These are phyloP conservation scores for Podaxis rugospora DNA, from an alignment of 768 basidiomycete species.

Conservation along the genomic window DNA sequence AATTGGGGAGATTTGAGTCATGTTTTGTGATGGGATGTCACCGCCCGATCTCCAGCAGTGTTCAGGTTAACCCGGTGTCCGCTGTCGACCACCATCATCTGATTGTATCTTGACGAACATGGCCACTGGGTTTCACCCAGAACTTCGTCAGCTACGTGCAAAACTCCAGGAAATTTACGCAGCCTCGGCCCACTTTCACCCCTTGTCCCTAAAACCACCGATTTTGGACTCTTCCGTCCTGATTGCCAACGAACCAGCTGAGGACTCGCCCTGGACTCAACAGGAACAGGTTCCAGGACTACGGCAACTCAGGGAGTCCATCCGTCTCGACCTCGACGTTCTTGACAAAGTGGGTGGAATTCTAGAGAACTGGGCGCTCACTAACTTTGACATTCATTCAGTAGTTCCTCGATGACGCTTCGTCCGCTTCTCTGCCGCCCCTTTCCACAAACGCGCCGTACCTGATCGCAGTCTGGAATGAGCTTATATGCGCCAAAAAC, in stretches of 20 bases:
- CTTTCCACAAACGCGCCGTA: slow-evolving; percentile 79
- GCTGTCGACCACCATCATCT: background rate
- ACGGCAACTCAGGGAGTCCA: slow-evolving; percentile 40
- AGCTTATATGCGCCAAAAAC: slow-evolving; percentile 55
- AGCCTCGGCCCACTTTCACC: slow-evolving; percentile 34
- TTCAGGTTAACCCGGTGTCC: background rate
- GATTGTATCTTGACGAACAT: background rate
- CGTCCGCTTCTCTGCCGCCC: slow-evolving; percentile 39
- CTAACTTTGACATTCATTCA: slow-evolving; percentile 23
- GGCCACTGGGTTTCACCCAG: slow-evolving; percentile 21
- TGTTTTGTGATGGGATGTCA: background rate
- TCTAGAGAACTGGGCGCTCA: slow-evolving; percentile 1
- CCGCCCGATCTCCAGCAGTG: background rate
- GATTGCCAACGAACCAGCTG: slow-evolving; percentile 23
- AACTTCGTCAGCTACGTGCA: slow-evolving; percentile 25
- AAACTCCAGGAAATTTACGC: slow-evolving; percentile 30
- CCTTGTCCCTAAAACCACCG: slow-evolving; percentile 32
- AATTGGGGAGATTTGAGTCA: background rate
- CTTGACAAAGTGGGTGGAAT: slow-evolving; percentile 36
- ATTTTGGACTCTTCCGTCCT: slow-evolving; percentile 44
- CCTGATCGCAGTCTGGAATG: slow-evolving; percentile 78
- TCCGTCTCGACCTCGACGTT: slow-evolving; percentile 41
- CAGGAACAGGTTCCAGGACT: slow-evolving; percentile 41
- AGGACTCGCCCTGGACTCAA: slow-evolving; percentile 39
- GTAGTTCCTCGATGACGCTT: slow-evolving; percentile 60